Base-by-base conservation (phyloP, 306 rosid genomes). In the Adenanthera pavonina region DNA sequence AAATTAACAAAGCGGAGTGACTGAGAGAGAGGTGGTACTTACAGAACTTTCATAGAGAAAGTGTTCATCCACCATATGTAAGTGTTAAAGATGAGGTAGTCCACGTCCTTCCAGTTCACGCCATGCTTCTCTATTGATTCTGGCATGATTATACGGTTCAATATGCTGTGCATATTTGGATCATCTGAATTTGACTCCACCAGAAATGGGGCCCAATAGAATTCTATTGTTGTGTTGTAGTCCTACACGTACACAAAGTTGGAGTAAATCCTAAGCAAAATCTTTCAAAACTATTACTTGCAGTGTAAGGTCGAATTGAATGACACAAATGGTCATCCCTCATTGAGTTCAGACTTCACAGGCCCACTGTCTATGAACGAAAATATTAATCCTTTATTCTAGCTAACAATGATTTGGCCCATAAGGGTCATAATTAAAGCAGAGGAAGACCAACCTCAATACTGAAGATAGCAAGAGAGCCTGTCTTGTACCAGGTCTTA, bases 51-150 rank as follows among this genome's bases (percentile, higher is more conserved):
- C 98, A 96, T 96, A 10, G 46, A 1, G 84, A 89, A 92, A 66
- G 99, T 93, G 91, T 96, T 96, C 99, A 96, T 96, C 99, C 99
- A 96, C 99, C 99, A 96, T 10, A 96, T 93, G 82, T 96, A 96
- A 3, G 99, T 96, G 80, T 96, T 96, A 69, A 96, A 96, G 82
- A 96, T 75, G 52, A 96, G 88, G 84, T 85, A 96, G 62, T 96
- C 98, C 30, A 81, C 98, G 69, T 84, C 52, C 84, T 92, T 94
- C 99, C 99, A 96, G 78, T 93, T 92, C 67, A 84, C 82, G 1
- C 99, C 99, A 82, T 96, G 99, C 78, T 93, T 96, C 54, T 92
- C 77, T 14, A 96, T 96, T 2, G 99, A 92, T 67, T 96, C 95
- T 2, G 99, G 99, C 97, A 91, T 93, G 80, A 96, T 96, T 52